phyloP scores from a whole-genome alignment of 148 eudicot genomes.

The Oxyria digyna region DNA sequence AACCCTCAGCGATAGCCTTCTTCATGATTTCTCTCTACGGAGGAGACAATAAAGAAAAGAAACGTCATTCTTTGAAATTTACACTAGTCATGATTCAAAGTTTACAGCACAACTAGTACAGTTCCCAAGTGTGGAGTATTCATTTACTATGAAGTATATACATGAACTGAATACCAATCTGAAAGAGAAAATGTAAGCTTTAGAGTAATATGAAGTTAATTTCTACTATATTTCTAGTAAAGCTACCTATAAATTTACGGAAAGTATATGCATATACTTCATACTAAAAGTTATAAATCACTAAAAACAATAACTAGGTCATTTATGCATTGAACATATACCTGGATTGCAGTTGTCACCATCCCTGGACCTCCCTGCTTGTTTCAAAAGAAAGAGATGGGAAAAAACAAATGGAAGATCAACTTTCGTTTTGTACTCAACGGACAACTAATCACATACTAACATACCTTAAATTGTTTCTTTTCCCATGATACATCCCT shows the following conservation, averaged over 20 bases:
- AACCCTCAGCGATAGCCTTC: conserved; percentile 37
- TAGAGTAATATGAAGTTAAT: too few relatives aligned
- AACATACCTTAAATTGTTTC: conserved; percentile 45
- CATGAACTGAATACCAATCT: too few relatives aligned
- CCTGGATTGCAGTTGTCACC: conserved; percentile 58
- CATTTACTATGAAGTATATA: neutral
- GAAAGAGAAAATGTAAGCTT: too few relatives aligned
- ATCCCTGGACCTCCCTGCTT: conserved; percentile 57
- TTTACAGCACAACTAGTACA: neutral
- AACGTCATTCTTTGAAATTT: neutral
- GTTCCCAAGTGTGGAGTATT: too few relatives aligned
- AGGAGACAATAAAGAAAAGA: neutral
- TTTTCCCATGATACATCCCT: conserved; percentile 47
- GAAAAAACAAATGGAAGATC: conserved; percentile 6
- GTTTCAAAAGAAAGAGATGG: conserved; percentile 2
- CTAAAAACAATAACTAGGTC: neutral
- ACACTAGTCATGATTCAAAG: neutral
- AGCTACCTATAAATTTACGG: neutral
- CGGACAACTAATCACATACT: neutral
- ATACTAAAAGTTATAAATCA: neutral
- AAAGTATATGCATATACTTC: neutral
- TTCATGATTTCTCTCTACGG: conserved; percentile 49
- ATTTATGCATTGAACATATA: conserved; percentile 9
- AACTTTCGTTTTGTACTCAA: neutral
- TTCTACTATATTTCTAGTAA: neutral